A percentile compares a stretch with the other conserved stretches of the same genome.
These are phyloP conservation scores for Claviceps africana DNA, from an alignment of 2,329 filamentous ascomycete genomes.

Conservation along the genomic window DNA sequence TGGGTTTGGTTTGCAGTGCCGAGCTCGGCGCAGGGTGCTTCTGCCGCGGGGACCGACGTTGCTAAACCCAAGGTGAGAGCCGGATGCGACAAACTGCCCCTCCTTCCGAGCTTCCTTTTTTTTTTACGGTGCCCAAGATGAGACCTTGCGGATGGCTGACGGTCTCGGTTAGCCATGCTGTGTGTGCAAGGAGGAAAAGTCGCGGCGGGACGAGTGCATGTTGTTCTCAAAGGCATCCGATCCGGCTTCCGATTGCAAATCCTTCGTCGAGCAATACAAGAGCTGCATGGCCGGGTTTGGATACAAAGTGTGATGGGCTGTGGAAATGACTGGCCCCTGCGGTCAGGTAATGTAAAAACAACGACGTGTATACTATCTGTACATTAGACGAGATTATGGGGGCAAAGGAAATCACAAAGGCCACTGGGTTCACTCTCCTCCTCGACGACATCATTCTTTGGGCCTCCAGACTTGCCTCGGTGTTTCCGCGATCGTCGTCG, in stretches of 20 bases:
- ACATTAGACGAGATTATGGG: constrained; percentile 7
- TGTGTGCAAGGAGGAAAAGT: constrained; percentile 92
- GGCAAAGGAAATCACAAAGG: neutral
- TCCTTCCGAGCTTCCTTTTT: too few relatives aligned
- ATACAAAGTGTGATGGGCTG: constrained; percentile 48
- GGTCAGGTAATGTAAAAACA: neutral
- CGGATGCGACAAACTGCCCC: neutral
- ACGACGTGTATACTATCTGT: constrained; percentile 13
- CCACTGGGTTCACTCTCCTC: constrained; percentile 3
- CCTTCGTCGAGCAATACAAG: constrained; percentile 72
- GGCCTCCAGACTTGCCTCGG: neutral
- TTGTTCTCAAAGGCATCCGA: constrained; percentile 80
- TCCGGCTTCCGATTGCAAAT: constrained; percentile 70
- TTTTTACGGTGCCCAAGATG: too few relatives aligned
- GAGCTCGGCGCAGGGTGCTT: constrained; percentile 10
- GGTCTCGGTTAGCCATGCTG: constrained; percentile 65
- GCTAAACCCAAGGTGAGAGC: constrained; percentile 30
- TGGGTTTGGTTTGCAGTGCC: neutral
- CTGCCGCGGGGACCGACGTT: constrained; percentile 16
- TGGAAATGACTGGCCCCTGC: neutral
- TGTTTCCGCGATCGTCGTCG: neutral
- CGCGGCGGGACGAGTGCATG: constrained; percentile 93
- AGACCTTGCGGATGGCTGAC: neutral
- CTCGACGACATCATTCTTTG: neutral
- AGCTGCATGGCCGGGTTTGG: constrained; percentile 88